A percentile compares a stretch with the other conserved stretches of the same genome.
Evolutionary conservation across 768 basidiomycete genomes (phyloP).

Genomic region (Suillus discolor): DNA sequence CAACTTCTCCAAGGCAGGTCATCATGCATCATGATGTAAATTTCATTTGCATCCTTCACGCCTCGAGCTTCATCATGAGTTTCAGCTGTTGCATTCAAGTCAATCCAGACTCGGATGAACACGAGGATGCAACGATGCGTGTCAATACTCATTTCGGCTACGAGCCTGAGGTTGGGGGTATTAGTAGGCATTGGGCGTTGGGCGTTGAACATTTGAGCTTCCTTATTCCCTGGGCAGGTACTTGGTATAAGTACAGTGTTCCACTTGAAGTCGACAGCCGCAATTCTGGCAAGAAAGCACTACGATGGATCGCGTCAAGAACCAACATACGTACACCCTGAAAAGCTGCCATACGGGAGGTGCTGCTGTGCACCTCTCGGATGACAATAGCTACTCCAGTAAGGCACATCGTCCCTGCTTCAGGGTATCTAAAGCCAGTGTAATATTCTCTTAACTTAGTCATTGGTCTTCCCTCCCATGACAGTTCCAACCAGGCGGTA

Average conservation of each 20-base stretch:
- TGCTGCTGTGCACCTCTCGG: conserved; percentile 59
- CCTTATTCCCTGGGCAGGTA: not conserved
- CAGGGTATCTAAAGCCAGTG: not conserved
- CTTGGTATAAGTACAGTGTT: not conserved
- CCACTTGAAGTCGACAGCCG: not conserved
- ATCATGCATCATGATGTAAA: too few species aligned
- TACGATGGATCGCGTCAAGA: conserved; percentile 30
- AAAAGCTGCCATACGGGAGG: conserved; percentile 52
- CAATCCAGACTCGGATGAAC: too few species aligned
- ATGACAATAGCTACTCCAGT: conserved; percentile 49
- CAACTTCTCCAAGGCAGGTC: too few species aligned
- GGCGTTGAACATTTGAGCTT: too few species aligned
- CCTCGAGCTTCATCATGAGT: too few species aligned
- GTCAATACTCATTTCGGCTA: not conserved
- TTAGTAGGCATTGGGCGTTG: too few species aligned
- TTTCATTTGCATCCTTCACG: too few species aligned
- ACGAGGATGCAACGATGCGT: not conserved
- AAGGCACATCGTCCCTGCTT: conserved; percentile 17
- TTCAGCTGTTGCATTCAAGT: too few species aligned
- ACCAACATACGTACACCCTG: conserved; percentile 45
- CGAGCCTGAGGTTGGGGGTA: too few species aligned
- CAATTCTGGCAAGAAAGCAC: not conserved
- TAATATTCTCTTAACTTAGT: conserved; percentile 31
- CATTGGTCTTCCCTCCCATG: conserved; percentile 47
- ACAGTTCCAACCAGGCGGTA: conserved; percentile 53